Base-by-base conservation (phyloP, 805 yeast genomes). In the Vanderwaltozyma verrucispora region DNA sequence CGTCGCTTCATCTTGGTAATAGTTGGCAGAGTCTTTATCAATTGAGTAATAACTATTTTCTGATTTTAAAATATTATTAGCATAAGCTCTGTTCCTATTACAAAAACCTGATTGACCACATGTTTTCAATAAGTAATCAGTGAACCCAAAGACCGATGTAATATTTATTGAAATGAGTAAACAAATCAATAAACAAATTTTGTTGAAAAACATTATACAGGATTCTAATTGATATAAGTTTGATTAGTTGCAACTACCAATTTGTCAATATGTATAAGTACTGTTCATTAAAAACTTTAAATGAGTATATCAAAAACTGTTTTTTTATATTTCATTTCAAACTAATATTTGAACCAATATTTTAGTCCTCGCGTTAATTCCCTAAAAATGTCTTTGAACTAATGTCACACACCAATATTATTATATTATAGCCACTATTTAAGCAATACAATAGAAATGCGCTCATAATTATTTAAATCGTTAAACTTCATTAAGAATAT, bases 71-170 rank as follows among this genome's bases (percentile, higher is more conserved):
- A 72, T 64, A 32, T 65, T 54, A 2, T 52, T 42, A 1, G 85
- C 83, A 53, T 72, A 85, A 40, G 74, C 75, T 38, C 89, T 65
- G 51, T 88, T 84, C 57, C 97, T 70, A 35, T 69, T 60, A 54
- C 97, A 88, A 54, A 88, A 87, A 6, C 95, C 94, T 14, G 86
- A 72, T 50, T 81, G 79, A 5, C 67, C 74, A 58, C 97, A 88
- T 12, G 68, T 74, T 53, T 85, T 83, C 66, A 86, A 81, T 38
- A 85, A 59, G 44, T 77, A 75, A 3, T 72, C 75, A 48, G 80
- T 78, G 28, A 77, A 86, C 1, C 71, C 72, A 21, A 29, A 27
- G 3, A 26, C 29, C 11, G 26, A 11, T 16, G n/a, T 16, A 2
- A 17, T 12, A 6, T 30, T 17, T n/a, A 12, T 16, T 9, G 20